Percentiles rank a stretch among this genome's conserved stretches.
phyloP scores from a whole-genome alignment of 2,329 filamentous ascomycete species.

The Talaromyces sp. region DNA sequence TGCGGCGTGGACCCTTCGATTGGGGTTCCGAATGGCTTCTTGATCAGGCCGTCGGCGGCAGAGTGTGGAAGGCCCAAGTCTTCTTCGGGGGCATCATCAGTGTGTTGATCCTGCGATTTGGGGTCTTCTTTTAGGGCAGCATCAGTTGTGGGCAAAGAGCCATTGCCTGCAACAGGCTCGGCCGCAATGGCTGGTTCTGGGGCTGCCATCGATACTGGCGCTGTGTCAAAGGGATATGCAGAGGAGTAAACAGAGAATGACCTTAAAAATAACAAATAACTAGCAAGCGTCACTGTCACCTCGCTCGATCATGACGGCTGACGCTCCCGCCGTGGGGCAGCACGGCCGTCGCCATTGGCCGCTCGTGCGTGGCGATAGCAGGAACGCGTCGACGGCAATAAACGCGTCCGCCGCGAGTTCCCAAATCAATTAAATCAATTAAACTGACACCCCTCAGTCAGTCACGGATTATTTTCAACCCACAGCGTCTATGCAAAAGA shows the following conservation, averaged over 20 bases:
- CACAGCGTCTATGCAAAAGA: not conserved
- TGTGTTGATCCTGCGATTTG: not conserved
- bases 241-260: not conserved
- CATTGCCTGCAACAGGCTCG: not conserved
- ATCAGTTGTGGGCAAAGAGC: not conserved
- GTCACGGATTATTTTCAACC: not conserved
- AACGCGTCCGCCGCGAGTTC: conserved; percentile 9
- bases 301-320: not conserved
- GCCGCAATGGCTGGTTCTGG: not conserved
- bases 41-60: conserved; percentile 26
- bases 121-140: not conserved
- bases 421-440: conserved; percentile 4
- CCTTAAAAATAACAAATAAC: not conserved
- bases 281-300: not conserved
- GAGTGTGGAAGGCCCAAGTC: conserved; percentile 1
- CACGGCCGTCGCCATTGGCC: not conserved
- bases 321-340: not conserved
- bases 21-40: conserved; percentile 57
- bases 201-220: not conserved
- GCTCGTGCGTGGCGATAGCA: not conserved
- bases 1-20: conserved; percentile 54
- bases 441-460: not conserved
- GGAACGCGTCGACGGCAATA: not conserved
- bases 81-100: conserved; percentile 9
- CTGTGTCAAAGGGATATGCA: not conserved